phyloP scores from a whole-genome alignment of 2,329 filamentous ascomycete genomes.

The Colletotrichum euphorbiae region DNA sequence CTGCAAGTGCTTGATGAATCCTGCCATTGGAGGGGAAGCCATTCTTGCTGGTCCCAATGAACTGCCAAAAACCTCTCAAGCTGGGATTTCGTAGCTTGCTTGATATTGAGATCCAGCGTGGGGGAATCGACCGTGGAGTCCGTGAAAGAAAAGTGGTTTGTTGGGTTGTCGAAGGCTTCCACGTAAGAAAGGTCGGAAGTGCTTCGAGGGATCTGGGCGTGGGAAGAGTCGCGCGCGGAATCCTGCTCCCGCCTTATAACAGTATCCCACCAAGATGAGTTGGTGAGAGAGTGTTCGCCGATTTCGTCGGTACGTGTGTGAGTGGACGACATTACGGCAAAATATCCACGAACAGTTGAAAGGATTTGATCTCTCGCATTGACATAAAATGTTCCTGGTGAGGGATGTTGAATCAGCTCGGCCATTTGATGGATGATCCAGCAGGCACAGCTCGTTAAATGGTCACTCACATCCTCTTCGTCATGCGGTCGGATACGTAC shows the following conservation, averaged over 20 bases:
- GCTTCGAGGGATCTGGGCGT: background rate
- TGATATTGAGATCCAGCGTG: constrained; percentile 5
- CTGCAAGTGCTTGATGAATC: constrained; percentile 6
- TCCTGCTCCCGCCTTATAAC: background rate
- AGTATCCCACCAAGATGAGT: background rate
- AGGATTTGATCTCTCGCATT: too few species aligned
- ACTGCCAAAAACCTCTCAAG: background rate
- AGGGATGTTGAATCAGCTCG: too few species aligned
- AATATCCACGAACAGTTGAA: too few species aligned
- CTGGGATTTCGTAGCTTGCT: constrained; percentile 1
- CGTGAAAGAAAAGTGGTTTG: background rate
- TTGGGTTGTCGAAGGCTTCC: background rate
- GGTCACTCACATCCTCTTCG: too few species aligned
- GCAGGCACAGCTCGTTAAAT: too few species aligned
- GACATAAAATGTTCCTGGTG: too few species aligned
- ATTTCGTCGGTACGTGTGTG: too few species aligned
- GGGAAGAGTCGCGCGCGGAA: too few species aligned
- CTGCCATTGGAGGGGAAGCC: constrained; percentile 6
- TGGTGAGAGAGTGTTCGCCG: too few species aligned
- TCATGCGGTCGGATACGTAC: too few species aligned
- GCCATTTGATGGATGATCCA: too few species aligned
- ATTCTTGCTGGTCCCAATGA: constrained; percentile 4
- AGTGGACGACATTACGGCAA: too few species aligned
- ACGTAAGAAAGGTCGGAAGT: background rate
- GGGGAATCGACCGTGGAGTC: background rate